A percentile compares a stretch with the other conserved stretches of the same genome.
Evolutionary conservation across 2,329 filamentous ascomycete species (phyloP).

Genomic region (Colletotrichum caudatum): DNA sequence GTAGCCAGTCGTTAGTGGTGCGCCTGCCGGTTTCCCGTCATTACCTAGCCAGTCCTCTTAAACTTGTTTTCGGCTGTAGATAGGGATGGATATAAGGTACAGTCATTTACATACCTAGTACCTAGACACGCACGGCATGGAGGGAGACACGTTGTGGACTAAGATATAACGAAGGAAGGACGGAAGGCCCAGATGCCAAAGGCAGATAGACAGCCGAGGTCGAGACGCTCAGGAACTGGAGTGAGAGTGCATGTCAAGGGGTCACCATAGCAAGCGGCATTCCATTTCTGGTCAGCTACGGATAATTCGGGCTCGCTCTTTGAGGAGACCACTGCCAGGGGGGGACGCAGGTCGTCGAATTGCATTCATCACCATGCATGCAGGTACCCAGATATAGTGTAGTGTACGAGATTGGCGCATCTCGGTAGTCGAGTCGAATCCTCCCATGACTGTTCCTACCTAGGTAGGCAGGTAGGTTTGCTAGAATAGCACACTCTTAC

Average conservation of each 20-base stretch:
- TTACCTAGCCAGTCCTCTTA: slow-evolving; percentile 21
- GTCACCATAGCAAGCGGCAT: not conserved
- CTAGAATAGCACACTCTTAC: not conserved
- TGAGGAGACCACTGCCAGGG: not conserved
- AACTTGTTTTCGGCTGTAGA: too few species aligned
- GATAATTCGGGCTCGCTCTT: too few species aligned
- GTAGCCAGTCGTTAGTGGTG: not conserved
- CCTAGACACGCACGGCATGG: not conserved
- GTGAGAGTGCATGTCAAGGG: not conserved
- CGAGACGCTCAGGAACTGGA: not conserved
- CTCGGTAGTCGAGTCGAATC: slow-evolving; percentile 4
- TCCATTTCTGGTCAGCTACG: not conserved
- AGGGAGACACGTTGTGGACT: not conserved
- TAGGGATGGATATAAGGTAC: too few species aligned
- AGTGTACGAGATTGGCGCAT: not conserved
- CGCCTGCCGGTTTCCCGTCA: not conserved
- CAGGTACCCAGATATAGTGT: not conserved
- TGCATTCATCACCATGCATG: slow-evolving; percentile 1
- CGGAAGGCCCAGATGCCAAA: slow-evolving; percentile 5
- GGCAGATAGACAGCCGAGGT: too few species aligned
- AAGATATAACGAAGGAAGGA: not conserved
- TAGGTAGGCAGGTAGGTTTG: too few species aligned
- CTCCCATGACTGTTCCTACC: not conserved
- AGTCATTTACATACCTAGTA: not conserved
- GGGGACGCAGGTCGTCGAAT: not conserved